These are phyloP conservation scores for Solanum hybrid DNA, from an alignment of 305 asterid species.

Conservation along the genomic window DNA sequence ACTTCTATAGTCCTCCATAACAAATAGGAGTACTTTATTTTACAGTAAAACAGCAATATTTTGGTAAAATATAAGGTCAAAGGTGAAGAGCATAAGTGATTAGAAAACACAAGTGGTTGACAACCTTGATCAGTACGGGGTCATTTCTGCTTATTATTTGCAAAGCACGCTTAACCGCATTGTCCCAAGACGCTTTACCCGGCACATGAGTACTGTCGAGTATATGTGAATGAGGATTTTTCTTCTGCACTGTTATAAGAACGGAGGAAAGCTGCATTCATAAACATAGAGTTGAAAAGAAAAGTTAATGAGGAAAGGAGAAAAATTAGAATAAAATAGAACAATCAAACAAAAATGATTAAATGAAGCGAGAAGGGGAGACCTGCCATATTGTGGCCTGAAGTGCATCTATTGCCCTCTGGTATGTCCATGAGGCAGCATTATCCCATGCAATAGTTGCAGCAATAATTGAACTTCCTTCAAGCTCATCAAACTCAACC, in stretches of 20 bases:
- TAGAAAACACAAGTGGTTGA: background rate
- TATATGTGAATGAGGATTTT: slow-evolving; percentile 26
- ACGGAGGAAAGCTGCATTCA: slow-evolving; percentile 56
- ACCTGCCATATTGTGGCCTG: slow-evolving; percentile 72
- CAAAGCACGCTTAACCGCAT: slow-evolving; percentile 61
- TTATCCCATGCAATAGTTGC: slow-evolving; percentile 94
- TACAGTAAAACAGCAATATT: background rate
- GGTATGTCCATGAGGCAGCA: slow-evolving; percentile 54
- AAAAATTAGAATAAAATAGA: background rate
- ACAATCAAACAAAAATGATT: background rate
- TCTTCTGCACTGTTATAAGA: slow-evolving; percentile 25
- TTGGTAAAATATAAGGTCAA: background rate
- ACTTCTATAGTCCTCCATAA: background rate
- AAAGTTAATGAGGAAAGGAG: background rate
- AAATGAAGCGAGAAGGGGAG: background rate
- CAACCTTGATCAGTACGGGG: slow-evolving; percentile 65
- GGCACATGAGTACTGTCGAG: slow-evolving; percentile 64
- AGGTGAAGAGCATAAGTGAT: background rate
- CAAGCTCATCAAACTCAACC: slow-evolving; percentile 88
- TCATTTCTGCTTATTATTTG: slow-evolving; percentile 44
- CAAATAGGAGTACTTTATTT: background rate
- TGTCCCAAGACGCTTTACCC: slow-evolving; percentile 61
- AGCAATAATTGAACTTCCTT: slow-evolving; percentile 83
- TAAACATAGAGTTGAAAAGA: background rate
- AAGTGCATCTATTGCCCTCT: slow-evolving; percentile 56